These are phyloP conservation scores for Chlorella ohadii DNA, from an alignment of 139 green algal species.

Conservation along the genomic window DNA sequence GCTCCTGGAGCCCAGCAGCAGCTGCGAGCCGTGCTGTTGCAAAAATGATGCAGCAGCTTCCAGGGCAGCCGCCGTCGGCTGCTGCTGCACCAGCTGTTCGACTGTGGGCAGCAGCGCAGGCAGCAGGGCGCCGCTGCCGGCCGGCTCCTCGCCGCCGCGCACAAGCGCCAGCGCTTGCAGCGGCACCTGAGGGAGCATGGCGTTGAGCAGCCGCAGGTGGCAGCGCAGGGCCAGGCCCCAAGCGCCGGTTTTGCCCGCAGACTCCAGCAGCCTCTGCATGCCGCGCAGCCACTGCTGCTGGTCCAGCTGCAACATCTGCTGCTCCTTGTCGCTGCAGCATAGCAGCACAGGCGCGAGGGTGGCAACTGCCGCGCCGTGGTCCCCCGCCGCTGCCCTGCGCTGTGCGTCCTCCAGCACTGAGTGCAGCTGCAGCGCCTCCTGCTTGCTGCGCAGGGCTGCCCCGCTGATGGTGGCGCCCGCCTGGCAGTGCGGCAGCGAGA, in stretches of 20 bases:
- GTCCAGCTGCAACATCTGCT: constrained; percentile 19
- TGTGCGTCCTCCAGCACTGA: not conserved
- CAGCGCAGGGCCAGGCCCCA: constrained; percentile 10
- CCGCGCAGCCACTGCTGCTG: constrained; percentile 8
- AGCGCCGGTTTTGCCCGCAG: not conserved
- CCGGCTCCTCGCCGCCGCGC: not conserved
- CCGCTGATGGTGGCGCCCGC: constrained; percentile 9
- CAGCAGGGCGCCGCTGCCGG: not conserved
- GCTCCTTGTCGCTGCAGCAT: constrained; percentile 18
- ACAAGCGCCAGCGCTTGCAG: not conserved
- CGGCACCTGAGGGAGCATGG: not conserved
- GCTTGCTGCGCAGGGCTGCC: not conserved
- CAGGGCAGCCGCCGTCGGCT: not conserved
- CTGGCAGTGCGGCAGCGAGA: constrained; percentile 18
- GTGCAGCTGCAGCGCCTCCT: constrained; percentile 30
- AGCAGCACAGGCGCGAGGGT: constrained; percentile 10
- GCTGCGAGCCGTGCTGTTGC: not conserved
- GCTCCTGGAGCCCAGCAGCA: not conserved
- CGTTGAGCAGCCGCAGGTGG: constrained; percentile 23
- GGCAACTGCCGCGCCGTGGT: not conserved
- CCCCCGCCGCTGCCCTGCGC: not conserved
- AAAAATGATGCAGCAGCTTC: not conserved
- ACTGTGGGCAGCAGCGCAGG: not conserved
- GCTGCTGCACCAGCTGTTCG: not conserved
- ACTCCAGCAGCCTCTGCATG: constrained; percentile 21